Evolutionary conservation across 208 protist species (phyloP), one percentile per base, ranked within the genome.

Genomic region (Wallacemonas sp.): DNA sequence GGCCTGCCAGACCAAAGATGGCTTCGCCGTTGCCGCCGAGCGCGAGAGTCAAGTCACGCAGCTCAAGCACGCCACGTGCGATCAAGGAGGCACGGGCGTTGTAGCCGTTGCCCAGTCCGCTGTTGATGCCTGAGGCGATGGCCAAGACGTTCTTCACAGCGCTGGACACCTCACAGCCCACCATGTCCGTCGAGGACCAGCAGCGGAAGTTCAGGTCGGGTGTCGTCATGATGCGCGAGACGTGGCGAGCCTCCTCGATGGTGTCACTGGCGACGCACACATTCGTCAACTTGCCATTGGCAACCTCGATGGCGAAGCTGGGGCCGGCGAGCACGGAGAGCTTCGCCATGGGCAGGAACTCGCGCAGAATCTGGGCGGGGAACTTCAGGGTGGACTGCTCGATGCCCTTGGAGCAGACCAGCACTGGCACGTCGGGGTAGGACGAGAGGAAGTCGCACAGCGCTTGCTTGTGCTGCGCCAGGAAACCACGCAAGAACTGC

Each of bases 121-220:
- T 76, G 32, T 80, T 46, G 26, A 86, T 63, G 41, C 89, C 92
- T 22, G 89, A 92, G 38, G 81, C 87, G 70, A 94, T 95, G 58
- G 85, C 87, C 46, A 97, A 71, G 22, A 97, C 91, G 76, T 96
- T 97, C 76, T 96, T 95, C 29, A 96, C 52, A n/a, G 93, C 89
- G 68, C 91, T 93, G 46, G 85, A 76, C 26, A 97, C 80, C 77
- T 97, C 91, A 39, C 84, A 91, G 19, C 93, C 93, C 36, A 92
- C 70, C 15, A 71, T 79, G 68, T 97, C 93, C 45, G 83, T 87
- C 10, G 81, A 79, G 29, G 88, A 76, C 72, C 88, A 96, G 66
- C 83, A 89, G 45, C 88, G 74, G 67, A 97, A 97, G 48, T 70
- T 69, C 48, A 68, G 73, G 63, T 92, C 78, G 19, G 66, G 48